Conservation (phyloP, 2,329 filamentous ascomycete genomes). For the Colletotrichum eleusines region DNA sequence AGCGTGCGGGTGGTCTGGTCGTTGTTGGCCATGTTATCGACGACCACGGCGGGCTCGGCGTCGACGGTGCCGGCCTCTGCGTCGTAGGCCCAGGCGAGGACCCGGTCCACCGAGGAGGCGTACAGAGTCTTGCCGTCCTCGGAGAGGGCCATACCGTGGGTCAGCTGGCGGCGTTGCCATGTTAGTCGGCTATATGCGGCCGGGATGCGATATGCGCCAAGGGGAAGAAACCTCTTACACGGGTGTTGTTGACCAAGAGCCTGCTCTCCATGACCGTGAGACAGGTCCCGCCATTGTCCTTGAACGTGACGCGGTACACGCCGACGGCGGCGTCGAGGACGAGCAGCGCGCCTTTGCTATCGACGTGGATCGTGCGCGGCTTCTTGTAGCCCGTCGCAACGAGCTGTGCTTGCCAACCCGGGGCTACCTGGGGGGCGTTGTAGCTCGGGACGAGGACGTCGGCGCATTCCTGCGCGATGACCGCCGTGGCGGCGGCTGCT, state of each 20-base stretch:
- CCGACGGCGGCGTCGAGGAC: slow-evolving; percentile 59
- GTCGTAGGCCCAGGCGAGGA: slow-evolving; percentile 76
- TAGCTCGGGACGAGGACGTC: slow-evolving; percentile 53
- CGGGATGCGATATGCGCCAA: background rate
- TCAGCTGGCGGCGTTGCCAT: slow-evolving; percentile 55
- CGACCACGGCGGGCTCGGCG: slow-evolving; percentile 65
- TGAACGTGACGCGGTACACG: slow-evolving; percentile 55
- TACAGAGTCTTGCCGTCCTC: slow-evolving; percentile 66
- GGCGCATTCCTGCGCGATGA: slow-evolving; percentile 47
- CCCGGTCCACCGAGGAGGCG: slow-evolving; percentile 68
- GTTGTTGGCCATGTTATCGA: slow-evolving; percentile 58
- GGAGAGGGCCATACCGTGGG: slow-evolving; percentile 68
- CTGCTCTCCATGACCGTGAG: slow-evolving; percentile 53
- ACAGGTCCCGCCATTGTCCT: slow-evolving; percentile 58
- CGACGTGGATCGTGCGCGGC: slow-evolving; percentile 61
- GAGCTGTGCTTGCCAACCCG: slow-evolving; percentile 59
- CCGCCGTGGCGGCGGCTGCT: slow-evolving; percentile 27
- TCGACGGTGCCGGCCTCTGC: slow-evolving; percentile 60
- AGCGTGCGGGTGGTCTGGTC: slow-evolving; percentile 77
- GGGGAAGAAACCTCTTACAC: slow-evolving; percentile 49
- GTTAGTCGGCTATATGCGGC: slow-evolving; percentile 23
- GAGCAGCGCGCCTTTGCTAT: slow-evolving; percentile 59
- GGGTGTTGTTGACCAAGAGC: slow-evolving; percentile 49
- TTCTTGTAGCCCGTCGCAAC: slow-evolving; percentile 55
- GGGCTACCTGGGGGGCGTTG: slow-evolving; percentile 53